These are phyloP conservation scores for Phialophora macrospora DNA, from an alignment of 2,329 filamentous ascomycete genomes.

Conservation along the genomic window DNA sequence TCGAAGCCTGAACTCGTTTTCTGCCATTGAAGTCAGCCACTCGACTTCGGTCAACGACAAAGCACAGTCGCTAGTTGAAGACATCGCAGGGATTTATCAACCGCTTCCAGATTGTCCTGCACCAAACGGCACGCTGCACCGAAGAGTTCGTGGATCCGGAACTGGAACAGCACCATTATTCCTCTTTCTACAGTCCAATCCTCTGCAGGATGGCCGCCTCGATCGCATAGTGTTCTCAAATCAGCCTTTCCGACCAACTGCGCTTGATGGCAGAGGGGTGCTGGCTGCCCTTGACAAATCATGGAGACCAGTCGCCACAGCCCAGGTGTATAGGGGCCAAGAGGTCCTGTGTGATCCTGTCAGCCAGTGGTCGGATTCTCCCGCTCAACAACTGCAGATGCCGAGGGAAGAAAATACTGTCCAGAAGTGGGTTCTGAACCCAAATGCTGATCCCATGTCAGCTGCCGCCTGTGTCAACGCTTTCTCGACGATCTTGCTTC, in stretches of 20 bases:
- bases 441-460: neutral
- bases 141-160: slow-evolving; percentile 1
- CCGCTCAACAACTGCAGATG: slow-evolving; percentile 10
- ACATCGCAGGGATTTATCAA: slow-evolving; percentile 26
- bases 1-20: slow-evolving; percentile 41
- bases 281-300: slow-evolving; percentile 51
- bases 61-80: neutral
- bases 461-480: slow-evolving; percentile 9
- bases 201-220: slow-evolving; percentile 51
- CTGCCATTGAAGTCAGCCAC: slow-evolving; percentile 36
- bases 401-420: slow-evolving; percentile 15
- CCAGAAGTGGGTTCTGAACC: slow-evolving; percentile 13
- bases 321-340: neutral
- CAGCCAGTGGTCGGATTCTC: slow-evolving; percentile 13
- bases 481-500: slow-evolving; percentile 15
- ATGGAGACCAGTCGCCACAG: slow-evolving; percentile 24
- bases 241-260: slow-evolving; percentile 45
- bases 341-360: slow-evolving; percentile 20
- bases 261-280: slow-evolving; percentile 53
- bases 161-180: slow-evolving; percentile 48
- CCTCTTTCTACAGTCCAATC: slow-evolving; percentile 63
- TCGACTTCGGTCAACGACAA: neutral
- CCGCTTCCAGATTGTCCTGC: slow-evolving; percentile 30
- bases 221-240: slow-evolving; percentile 64
- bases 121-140: slow-evolving; percentile 28